A percentile compares a stretch with the other conserved stretches of the same genome.
Conservation (phyloP, 768 basidiomycete species). For the Russula sp. region DNA sequence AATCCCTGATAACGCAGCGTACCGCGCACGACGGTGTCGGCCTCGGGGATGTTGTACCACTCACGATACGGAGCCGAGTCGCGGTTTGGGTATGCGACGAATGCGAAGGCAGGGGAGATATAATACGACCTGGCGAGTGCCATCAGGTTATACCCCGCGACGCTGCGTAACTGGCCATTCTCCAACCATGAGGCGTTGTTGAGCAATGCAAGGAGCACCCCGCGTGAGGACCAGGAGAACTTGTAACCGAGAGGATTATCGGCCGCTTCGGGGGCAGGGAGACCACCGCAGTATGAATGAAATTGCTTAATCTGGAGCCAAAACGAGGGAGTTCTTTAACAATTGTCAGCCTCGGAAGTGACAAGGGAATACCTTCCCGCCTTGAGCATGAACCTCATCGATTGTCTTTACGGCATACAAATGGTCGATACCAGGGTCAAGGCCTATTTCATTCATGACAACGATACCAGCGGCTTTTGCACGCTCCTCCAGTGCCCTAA, state of each 20-base stretch:
- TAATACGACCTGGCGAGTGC: slow-evolving; percentile 86
- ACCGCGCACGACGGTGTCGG: slow-evolving; percentile 87
- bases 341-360: background rate
- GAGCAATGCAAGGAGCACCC: slow-evolving; percentile 90
- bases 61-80: slow-evolving; percentile 89
- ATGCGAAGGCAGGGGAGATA: slow-evolving; percentile 92
- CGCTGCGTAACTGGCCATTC: slow-evolving; percentile 57
- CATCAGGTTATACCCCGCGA: slow-evolving; percentile 87
- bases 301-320: slow-evolving; percentile 74
- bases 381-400: slow-evolving; percentile 87
- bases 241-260: slow-evolving; percentile 98
- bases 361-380: slow-evolving; percentile 69
- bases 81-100: slow-evolving; percentile 96
- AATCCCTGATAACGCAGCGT: slow-evolving; percentile 95
- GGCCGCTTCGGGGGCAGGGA: slow-evolving; percentile 87
- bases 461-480: slow-evolving; percentile 86
- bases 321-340: slow-evolving; percentile 9
- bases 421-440: slow-evolving; percentile 95
- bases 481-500: slow-evolving; percentile 79
- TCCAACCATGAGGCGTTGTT: slow-evolving; percentile 84
- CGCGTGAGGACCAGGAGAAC: slow-evolving; percentile 97
- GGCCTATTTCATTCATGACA: slow-evolving; percentile 96
- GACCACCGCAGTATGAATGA: slow-evolving; percentile 93
- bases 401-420: slow-evolving; percentile 93
- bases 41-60: slow-evolving; percentile 91